Evolutionary conservation across 2,329 filamentous ascomycete genomes (phyloP).

Genomic region (Fonsecaea monophora): DNA sequence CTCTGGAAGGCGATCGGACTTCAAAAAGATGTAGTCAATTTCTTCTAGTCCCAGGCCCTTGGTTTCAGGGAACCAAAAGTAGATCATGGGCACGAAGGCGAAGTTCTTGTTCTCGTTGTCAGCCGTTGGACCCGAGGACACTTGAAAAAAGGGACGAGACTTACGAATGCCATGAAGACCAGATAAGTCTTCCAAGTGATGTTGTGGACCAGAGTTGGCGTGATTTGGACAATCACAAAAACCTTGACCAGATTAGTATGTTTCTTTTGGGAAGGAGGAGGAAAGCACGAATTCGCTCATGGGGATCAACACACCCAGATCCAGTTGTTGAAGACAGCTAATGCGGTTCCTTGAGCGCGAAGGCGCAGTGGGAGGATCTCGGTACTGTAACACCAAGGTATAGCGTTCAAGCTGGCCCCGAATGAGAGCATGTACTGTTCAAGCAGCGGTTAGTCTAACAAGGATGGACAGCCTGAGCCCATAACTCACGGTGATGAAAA

Average conservation of each 20-base stretch:
- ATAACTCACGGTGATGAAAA: slow-evolving; percentile 53
- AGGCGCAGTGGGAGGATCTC: slow-evolving; percentile 60
- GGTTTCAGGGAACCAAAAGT: slow-evolving; percentile 57
- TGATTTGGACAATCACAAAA: slow-evolving; percentile 53
- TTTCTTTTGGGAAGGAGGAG: background rate
- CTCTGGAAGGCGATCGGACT: slow-evolving; percentile 10
- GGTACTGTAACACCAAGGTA: slow-evolving; percentile 60
- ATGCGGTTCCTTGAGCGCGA: slow-evolving; percentile 58
- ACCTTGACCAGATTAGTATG: slow-evolving; percentile 43
- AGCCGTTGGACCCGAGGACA: background rate
- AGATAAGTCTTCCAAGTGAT: slow-evolving; percentile 48
- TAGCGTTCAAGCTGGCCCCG: slow-evolving; percentile 55
- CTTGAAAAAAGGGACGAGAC: background rate
- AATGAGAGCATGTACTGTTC: slow-evolving; percentile 50
- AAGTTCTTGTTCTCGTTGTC: slow-evolving; percentile 36
- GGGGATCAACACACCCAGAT: slow-evolving; percentile 10
- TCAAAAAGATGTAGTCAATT: slow-evolving; percentile 52
- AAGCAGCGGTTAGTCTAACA: slow-evolving; percentile 3
- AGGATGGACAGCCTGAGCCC: slow-evolving; percentile 3
- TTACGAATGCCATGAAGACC: slow-evolving; percentile 46
- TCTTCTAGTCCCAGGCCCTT: slow-evolving; percentile 53
- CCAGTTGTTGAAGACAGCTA: slow-evolving; percentile 59
- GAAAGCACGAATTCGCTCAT: background rate
- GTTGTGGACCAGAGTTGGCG: slow-evolving; percentile 44
- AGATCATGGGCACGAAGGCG: slow-evolving; percentile 52